Evolutionary conservation across 192 early-diverging fungal genomes (phyloP).

Genomic region (Linnemannia schmuckeri): DNA sequence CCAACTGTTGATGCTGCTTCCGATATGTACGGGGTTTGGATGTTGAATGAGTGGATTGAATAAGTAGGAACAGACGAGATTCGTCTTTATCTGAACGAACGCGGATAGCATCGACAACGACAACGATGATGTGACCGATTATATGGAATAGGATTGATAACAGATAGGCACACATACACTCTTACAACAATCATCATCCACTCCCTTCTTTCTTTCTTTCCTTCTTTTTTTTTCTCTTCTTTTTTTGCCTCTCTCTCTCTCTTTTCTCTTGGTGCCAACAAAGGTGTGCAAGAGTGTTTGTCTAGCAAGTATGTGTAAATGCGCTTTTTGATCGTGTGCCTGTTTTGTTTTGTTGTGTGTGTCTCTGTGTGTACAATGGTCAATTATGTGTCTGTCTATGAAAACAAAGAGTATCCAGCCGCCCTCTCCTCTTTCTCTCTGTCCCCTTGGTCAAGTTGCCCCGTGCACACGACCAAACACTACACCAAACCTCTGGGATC

Average conservation of each 20-base stretch:
- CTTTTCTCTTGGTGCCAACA: neutral
- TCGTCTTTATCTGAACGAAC: neutral
- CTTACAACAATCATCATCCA: neutral
- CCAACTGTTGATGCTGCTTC: neutral
- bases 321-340: conserved; percentile 1
- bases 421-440: neutral
- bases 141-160: neutral
- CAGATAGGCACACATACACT: neutral
- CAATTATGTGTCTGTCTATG: neutral
- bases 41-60: neutral
- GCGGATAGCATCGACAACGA: neutral
- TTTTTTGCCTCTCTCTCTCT: neutral
- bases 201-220: neutral
- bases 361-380: too few relatives aligned
- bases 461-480: conserved; percentile 7
- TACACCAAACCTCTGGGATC: neutral
- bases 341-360: neutral
- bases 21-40: neutral
- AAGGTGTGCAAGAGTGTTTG: neutral
- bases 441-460: neutral
- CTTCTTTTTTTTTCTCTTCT: neutral
- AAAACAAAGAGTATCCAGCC: neutral
- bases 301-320: neutral
- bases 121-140: neutral
- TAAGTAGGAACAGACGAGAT: neutral